Conservation (phyloP, 805 yeast genomes). For the Saccharomyces mikatae region DNA sequence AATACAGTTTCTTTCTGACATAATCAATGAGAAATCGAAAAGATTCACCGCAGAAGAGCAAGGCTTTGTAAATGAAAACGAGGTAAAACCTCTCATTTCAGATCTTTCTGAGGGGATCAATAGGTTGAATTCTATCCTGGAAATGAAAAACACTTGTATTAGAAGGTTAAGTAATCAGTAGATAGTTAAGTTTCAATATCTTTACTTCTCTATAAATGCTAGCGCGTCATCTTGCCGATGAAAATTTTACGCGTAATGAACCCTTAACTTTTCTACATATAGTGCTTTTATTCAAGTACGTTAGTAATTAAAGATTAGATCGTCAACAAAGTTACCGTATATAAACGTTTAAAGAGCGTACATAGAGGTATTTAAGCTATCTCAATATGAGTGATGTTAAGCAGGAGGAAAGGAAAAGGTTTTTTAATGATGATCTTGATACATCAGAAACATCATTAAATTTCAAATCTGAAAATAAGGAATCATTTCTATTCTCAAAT, state of each 20-base stretch:
- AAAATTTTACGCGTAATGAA: neutral
- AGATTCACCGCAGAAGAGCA: constrained; percentile 61
- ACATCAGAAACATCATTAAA: constrained; percentile 13
- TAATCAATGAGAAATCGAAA: constrained; percentile 51
- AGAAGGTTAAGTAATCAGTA: constrained; percentile 21
- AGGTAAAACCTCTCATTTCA: constrained; percentile 40
- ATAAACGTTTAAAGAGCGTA: neutral
- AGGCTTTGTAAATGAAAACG: constrained; percentile 43
- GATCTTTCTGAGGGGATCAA: constrained; percentile 48
- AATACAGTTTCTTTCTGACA: constrained; percentile 40
- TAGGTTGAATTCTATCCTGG: constrained; percentile 39
- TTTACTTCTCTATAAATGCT: neutral
- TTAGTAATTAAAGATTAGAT: neutral
- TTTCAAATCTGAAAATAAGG: constrained; percentile 9
- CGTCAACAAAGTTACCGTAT: neutral
- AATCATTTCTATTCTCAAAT: constrained; percentile 17
- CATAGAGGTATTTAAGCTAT: neutral
- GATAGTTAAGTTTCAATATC: neutral
- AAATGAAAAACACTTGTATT: constrained; percentile 42
- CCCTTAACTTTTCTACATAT: neutral
- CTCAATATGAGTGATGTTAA: neutral
- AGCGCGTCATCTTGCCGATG: neutral
- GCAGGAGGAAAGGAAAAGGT: constrained; percentile 15
- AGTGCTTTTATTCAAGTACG: neutral
- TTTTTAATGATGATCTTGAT: constrained; percentile 27